Evolutionary conservation across 2,329 filamentous ascomycete species (phyloP), one percentile per base, ranked within the genome.

Genomic region (Diaporthe sp.): DNA sequence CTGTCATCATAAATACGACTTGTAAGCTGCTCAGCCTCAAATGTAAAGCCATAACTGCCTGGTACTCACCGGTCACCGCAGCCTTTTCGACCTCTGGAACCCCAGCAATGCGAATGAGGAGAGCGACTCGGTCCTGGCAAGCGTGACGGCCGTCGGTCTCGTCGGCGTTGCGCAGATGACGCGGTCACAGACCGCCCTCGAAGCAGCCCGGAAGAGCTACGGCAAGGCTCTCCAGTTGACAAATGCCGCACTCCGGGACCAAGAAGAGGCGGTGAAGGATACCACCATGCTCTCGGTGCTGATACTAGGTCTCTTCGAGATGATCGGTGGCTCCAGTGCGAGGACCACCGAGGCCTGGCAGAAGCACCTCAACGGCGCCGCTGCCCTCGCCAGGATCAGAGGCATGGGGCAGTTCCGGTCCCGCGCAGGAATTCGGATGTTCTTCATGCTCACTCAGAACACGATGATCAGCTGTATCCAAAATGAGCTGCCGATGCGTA

Each of bases 131-230:
- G 85, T 88, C 30, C 83, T 88, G 32, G 85, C 87, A 25, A 87
- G 87, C 77, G 88, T 90, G 82, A 86, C 85, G 17, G 88, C 89
- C 7, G 88, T 90, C 9, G 89, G 89, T 19, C 81, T 91, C 9
- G 85, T 87, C 42, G 87, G 87, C 10, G 82, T 89, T 63, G 86
- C 88, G 13, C 85, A 88, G 77, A 80, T 87, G 63, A 86, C 83
- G 0, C 81, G 81, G 59, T 84, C 83, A 25, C 78, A 81, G 7
- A 81, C 85, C 25, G 83, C 87, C 7, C 84, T 88, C 80, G 83
- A 83, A 10, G 84, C 84, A 70, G 88, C 89, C 6, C 85, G 85
- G 9, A 85, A 86, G 75, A 87, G 85, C 77, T 90, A 91, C 76
- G 84, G 85, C 15, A 84, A 84, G 25, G 88, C 89, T 5, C 83